Evolutionary conservation across 2,329 filamentous ascomycete species (phyloP), one percentile per base, ranked within the genome.

Genomic region (Aureobasidium sp.): DNA sequence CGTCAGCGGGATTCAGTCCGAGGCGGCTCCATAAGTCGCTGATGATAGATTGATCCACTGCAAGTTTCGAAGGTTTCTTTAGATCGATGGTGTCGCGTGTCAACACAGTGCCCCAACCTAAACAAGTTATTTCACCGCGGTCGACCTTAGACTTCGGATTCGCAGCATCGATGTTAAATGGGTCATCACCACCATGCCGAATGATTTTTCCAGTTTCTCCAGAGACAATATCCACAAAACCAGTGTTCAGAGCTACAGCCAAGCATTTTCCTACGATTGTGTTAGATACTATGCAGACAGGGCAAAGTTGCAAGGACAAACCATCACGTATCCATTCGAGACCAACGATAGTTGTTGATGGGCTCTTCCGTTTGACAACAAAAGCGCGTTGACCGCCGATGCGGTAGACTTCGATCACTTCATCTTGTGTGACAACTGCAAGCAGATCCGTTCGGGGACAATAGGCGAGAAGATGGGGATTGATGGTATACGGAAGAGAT

Each of bases 381-480:
- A 87, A 87, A 2, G 86, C 85, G 54, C 79, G 74, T 68, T 97
- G 90, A 1, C 87, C 88, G 64, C 88, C 90, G 16, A 92, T 82
- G 53, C 93, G 83, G 74, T 88, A 92, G 47, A 96, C 85, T 66
- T 88, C 81, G 21, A 97, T 78, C 54, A 85, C 85, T 53, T 85
- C 85, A 63, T 85, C 83, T 16, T 81, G 79, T n/a, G 81, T 83
- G 13, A 89, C 88, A 13, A 91, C 80, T 5, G 87, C 86, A n/a
- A 88, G 81, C 49, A 97, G 80, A 74, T 97, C 90, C 78, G 96
- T 89, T 9, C 86, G 88, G 16, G 92, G 90, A 73, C 91, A 96
- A 74, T 89, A 90, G 30, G 86, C 81, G 37, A 93, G 79, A 55
- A 88, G 81, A 50, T 79, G 77, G 39, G 79, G 76, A 41, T 82